Evolutionary conservation across 345 rosid genomes (phyloP).

Genomic region (Clausena lansium): DNA sequence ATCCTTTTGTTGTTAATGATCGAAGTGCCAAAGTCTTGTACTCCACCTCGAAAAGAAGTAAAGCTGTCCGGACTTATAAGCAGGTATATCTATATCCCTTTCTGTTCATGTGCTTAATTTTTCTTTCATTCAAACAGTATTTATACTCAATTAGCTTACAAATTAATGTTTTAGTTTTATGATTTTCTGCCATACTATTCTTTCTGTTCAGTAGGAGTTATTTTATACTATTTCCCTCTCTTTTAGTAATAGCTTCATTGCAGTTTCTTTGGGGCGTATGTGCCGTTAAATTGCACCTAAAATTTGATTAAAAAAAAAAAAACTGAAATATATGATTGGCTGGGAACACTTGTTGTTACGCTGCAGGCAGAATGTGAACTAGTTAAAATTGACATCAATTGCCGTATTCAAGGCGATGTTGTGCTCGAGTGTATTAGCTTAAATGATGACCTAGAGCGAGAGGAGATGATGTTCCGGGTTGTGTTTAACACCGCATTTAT

Average conservation of each 20-base stretch:
- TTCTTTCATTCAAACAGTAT: neutral
- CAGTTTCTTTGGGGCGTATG: neutral
- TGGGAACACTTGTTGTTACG: constrained; percentile 7
- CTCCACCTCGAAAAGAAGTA: constrained; percentile 65
- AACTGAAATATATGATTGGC: constrained; percentile 4
- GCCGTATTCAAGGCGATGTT: constrained; percentile 86
- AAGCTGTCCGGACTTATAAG: constrained; percentile 59
- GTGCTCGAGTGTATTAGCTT: constrained; percentile 87
- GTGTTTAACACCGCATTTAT: constrained; percentile 95
- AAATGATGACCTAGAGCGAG: constrained; percentile 69
- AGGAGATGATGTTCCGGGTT: constrained; percentile 77
- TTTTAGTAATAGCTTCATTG: neutral
- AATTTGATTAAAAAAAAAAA: neutral
- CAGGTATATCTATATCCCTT: constrained; percentile 49
- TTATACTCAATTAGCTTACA: neutral
- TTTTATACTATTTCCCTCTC: no score
- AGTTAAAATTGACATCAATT: constrained; percentile 85
- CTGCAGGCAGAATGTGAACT: constrained; percentile 82
- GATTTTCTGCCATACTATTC: neutral
- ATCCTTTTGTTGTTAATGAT: constrained; percentile 63
- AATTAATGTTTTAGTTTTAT: neutral
- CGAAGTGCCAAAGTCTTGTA: constrained; percentile 53
- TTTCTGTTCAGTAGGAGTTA: neutral
- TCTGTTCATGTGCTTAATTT: neutral
- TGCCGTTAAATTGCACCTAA: constrained; percentile 1